Conservation (phyloP, 345 rosid species). For the Dimocarpus longan region DNA sequence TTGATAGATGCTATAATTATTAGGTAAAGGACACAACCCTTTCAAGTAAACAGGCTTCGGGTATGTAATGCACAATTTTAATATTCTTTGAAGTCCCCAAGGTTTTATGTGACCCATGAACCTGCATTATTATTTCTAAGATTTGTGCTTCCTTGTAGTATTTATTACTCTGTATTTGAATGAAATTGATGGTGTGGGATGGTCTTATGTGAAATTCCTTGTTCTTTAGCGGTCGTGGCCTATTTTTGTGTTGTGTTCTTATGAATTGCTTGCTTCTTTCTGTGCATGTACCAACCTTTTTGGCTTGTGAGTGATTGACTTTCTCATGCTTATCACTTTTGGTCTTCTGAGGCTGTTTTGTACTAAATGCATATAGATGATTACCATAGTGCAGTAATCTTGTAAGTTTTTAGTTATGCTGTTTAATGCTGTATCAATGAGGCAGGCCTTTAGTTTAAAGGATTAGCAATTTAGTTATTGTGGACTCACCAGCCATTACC, state of each 20-base stretch:
- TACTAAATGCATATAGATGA: neutral
- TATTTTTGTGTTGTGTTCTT: neutral
- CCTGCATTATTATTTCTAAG: neutral
- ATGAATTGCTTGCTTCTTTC: neutral
- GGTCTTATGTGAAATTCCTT: neutral
- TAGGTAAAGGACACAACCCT: neutral
- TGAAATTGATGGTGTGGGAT: neutral
- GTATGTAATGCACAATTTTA: neutral
- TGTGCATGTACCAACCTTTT: neutral
- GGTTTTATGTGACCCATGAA: slow-evolving; percentile 1
- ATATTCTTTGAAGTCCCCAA: neutral
- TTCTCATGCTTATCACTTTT: neutral
- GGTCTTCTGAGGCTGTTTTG: neutral
- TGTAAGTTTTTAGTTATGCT: slow-evolving; percentile 5
- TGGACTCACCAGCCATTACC: neutral
- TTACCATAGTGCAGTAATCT: neutral
- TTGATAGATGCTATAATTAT: neutral
- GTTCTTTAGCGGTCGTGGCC: neutral
- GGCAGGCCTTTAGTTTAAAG: neutral
- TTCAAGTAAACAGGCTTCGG: neutral
- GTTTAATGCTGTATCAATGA: neutral
- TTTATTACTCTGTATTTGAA: neutral
- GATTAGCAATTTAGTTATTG: neutral
- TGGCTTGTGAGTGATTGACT: neutral
- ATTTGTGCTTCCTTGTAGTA: neutral